phyloP scores from a whole-genome alignment of 2,329 filamentous ascomycete species.

The Hypoxylon sp. region DNA sequence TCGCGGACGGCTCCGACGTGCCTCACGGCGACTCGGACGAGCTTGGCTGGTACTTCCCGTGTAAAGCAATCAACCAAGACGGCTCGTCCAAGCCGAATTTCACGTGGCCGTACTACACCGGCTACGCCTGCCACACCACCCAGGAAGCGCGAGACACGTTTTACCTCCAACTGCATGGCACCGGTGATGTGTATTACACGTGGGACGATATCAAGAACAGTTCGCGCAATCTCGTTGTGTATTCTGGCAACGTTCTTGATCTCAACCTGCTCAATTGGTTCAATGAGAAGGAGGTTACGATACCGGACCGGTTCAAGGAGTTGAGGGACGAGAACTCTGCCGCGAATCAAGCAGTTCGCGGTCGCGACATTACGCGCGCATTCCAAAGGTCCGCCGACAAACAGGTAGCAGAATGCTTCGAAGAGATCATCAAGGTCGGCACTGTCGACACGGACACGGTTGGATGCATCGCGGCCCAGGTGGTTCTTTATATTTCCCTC shows the following conservation, averaged over 20 bases:
- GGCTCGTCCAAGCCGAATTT: slow-evolving; percentile 80
- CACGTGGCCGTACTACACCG: slow-evolving; percentile 70
- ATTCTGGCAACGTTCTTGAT: slow-evolving; percentile 92
- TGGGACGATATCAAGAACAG: slow-evolving; percentile 94
- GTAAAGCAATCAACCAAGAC: slow-evolving; percentile 90
- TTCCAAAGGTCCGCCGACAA: slow-evolving; percentile 84
- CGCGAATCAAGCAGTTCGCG: slow-evolving; percentile 71
- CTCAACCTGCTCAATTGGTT: slow-evolving; percentile 90
- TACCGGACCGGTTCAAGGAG: slow-evolving; percentile 80
- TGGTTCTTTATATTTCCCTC: slow-evolving; percentile 93
- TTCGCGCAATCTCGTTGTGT: slow-evolving; percentile 90
- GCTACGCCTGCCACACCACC: slow-evolving; percentile 90
- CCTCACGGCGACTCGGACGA: slow-evolving; percentile 71
- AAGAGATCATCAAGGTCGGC: slow-evolving; percentile 94
- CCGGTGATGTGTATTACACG: slow-evolving; percentile 92
- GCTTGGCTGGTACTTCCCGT: slow-evolving; percentile 97
- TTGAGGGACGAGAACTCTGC: slow-evolving; percentile 72
- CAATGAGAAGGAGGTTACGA: slow-evolving; percentile 78
- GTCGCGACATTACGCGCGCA: slow-evolving; percentile 86
- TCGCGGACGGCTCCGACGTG: slow-evolving; percentile 74
- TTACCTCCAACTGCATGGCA: slow-evolving; percentile 70
- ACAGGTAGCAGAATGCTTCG: slow-evolving; percentile 82
- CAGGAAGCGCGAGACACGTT: slow-evolving; percentile 72
- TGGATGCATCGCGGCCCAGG: slow-evolving; percentile 95
- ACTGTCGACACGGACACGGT: slow-evolving; percentile 95